phyloP scores from a whole-genome alignment of 768 basidiomycete genomes.

The Podaxis sp. region DNA sequence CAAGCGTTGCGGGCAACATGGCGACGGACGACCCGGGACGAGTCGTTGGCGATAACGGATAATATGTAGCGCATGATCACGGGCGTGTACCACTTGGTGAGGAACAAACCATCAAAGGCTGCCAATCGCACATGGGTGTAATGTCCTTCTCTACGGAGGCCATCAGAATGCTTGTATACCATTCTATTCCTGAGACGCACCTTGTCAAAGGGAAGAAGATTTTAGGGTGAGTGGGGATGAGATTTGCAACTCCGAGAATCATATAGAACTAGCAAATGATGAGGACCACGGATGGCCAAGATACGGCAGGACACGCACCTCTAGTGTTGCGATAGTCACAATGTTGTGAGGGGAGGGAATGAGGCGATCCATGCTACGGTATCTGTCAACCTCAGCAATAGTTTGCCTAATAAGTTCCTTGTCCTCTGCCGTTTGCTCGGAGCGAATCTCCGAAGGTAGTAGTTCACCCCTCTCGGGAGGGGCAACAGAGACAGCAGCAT shows the following conservation, averaged over 20 bases:
- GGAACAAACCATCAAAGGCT: slow-evolving; percentile 91
- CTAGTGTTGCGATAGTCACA: slow-evolving; percentile 86
- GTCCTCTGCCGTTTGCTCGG: slow-evolving; percentile 68
- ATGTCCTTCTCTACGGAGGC: slow-evolving; percentile 79
- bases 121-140: slow-evolving; percentile 87
- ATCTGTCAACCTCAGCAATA: slow-evolving; percentile 81
- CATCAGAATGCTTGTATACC: slow-evolving; percentile 10
- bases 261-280: slow-evolving; percentile 63
- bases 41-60: slow-evolving; percentile 82
- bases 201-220: slow-evolving; percentile 88
- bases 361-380: slow-evolving; percentile 91
- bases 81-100: slow-evolving; percentile 85
- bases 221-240: slow-evolving; percentile 73
- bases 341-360: slow-evolving; percentile 95
- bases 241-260: slow-evolving; percentile 70
- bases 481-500: slow-evolving; percentile 71
- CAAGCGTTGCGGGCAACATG: slow-evolving; percentile 86
- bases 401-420: slow-evolving; percentile 70
- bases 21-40: slow-evolving; percentile 77
- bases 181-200: slow-evolving; percentile 37
- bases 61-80: slow-evolving; percentile 86
- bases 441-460: slow-evolving; percentile 61
- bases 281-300: neutral
- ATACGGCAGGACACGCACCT: slow-evolving; percentile 51
- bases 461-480: slow-evolving; percentile 82